Evolutionary conservation across 129 eudicot species (phyloP).

Genomic region (Dittrichia graveolens): DNA sequence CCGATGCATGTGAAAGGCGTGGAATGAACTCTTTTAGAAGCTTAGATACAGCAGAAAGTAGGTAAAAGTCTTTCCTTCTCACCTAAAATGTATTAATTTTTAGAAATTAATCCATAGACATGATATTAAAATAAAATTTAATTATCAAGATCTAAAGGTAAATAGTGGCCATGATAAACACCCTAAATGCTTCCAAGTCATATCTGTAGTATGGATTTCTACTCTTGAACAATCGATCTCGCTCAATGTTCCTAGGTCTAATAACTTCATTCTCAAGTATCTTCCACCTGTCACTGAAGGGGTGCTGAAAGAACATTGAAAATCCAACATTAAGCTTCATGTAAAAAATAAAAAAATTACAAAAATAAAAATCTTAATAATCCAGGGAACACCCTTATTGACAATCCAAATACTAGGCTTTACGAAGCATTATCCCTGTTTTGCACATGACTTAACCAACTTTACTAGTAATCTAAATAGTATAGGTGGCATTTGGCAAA

Average conservation of each 20-base stretch:
- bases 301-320: conserved; percentile 48
- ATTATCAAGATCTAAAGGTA: background rate
- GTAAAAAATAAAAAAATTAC: background rate
- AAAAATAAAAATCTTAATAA: conserved; percentile 12
- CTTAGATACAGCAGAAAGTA: conserved; percentile 63
- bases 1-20: conserved; percentile 62
- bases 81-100: conserved; percentile 38
- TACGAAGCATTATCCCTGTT: background rate
- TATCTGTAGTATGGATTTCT: conserved; percentile 60
- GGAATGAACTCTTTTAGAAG: conserved; percentile 69
- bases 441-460: conserved; percentile 1
- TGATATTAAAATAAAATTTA: background rate
- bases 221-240: conserved; percentile 47
- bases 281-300: conserved; percentile 69
- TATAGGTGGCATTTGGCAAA: background rate
- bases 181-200: conserved; percentile 67
- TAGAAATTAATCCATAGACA: conserved; percentile 8
- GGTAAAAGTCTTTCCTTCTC: conserved; percentile 70
- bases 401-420: background rate
- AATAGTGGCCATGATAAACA: conserved; percentile 18
- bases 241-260: conserved; percentile 62
- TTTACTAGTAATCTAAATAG: background rate
- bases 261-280: conserved; percentile 75
- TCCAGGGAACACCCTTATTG: background rate
- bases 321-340: conserved; percentile 15